phyloP scores from a whole-genome alignment of 371 early-diverging fungal genomes.

The Choanephora cucurbitarum region DNA sequence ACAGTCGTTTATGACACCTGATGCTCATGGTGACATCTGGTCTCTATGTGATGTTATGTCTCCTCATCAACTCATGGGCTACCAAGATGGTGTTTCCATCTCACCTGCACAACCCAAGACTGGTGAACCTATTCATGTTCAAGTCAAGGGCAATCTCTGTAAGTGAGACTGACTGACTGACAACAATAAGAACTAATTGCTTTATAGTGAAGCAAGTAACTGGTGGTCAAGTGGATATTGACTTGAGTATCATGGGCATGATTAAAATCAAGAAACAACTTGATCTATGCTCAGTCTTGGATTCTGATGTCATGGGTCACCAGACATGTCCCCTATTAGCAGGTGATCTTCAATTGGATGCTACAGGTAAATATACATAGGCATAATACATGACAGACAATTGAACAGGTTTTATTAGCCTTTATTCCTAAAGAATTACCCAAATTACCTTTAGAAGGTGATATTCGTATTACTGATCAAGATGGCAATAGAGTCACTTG shows the following conservation, averaged over 20 bases:
- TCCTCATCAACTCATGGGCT: conserved; percentile 37
- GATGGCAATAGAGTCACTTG: conserved; percentile 43
- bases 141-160: conserved; percentile 43
- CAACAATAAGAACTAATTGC: background rate
- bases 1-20: conserved; percentile 27
- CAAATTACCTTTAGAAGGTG: conserved; percentile 42
- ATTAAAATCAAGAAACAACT: conserved; percentile 50
- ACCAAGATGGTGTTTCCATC: conserved; percentile 43
- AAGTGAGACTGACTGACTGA: conserved; percentile 1
- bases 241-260: conserved; percentile 44
- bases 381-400: background rate
- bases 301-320: conserved; percentile 43
- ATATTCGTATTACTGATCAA: conserved; percentile 47
- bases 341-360: conserved; percentile 43
- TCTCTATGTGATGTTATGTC: conserved; percentile 41
- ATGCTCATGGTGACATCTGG: conserved; percentile 48
- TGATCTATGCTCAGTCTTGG: conserved; percentile 39
- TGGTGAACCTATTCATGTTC: conserved; percentile 45
- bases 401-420: too few relatives aligned
- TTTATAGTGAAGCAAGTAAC: conserved; percentile 37
- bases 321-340: conserved; percentile 36
- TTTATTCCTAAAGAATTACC: conserved; percentile 49
- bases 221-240: conserved; percentile 43
- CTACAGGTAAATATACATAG: conserved; percentile 42
- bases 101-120: conserved; percentile 40